Conservation (phyloP, 1,139 yeast genomes). For the Kazachstania sp. region DNA sequence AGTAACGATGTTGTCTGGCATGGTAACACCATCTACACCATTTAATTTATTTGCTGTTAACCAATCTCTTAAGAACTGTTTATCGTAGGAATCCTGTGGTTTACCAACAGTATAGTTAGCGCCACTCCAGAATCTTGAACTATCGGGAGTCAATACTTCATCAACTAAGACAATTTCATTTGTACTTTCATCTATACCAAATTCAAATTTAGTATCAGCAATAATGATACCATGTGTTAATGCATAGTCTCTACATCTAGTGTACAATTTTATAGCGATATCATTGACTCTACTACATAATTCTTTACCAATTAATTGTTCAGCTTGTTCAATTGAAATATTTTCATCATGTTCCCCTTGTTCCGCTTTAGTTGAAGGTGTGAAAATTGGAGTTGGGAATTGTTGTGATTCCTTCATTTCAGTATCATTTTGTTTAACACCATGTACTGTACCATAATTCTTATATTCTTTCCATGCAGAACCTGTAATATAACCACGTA, state of each 20-base stretch:
- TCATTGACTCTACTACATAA: conserved; percentile 52
- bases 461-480: conserved; percentile 96
- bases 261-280: conserved; percentile 62
- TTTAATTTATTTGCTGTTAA: conserved; percentile 65
- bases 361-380: conserved; percentile 97
- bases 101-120: conserved; percentile 58
- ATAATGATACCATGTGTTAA: conserved; percentile 75
- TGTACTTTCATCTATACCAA: conserved; percentile 68
- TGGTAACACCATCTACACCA: conserved; percentile 77
- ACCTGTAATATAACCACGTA: conserved; percentile 94
- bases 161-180: conserved; percentile 74
- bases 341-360: conserved; percentile 97
- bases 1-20: conserved; percentile 62
- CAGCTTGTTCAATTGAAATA: conserved; percentile 81
- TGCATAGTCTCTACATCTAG: conserved; percentile 82
- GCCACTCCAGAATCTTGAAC: conserved; percentile 92
- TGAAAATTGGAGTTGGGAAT: conserved; percentile 75
- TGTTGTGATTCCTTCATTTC: conserved; percentile 66
- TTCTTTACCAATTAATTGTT: conserved; percentile 67
- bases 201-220: conserved; percentile 97
- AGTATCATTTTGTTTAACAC: conserved; percentile 34
- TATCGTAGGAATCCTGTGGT: conserved; percentile 87
- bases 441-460: conserved; percentile 76
- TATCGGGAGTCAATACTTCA: conserved; percentile 96
- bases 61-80: conserved; percentile 95